These are phyloP conservation scores for Phytophthora constricta DNA, from an alignment of 352 stramenopile species.

Conservation along the genomic window DNA sequence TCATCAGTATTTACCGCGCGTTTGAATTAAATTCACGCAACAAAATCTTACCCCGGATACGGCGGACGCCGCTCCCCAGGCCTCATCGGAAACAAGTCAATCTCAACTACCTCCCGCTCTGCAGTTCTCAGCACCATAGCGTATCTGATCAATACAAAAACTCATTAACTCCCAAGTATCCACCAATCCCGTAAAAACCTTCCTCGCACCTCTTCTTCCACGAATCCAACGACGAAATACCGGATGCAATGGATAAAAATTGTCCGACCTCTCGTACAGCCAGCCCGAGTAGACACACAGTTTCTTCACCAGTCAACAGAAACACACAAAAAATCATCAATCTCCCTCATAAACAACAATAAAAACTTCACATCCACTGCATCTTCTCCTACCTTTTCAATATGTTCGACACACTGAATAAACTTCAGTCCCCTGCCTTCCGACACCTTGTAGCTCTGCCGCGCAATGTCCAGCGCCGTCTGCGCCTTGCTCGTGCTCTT, in stretches of 20 bases:
- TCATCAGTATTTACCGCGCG: not conserved
- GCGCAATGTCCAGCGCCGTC: constrained; percentile 76
- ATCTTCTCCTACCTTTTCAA: constrained; percentile 70
- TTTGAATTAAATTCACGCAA: not conserved
- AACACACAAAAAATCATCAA: constrained; percentile 12
- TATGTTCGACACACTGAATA: constrained; percentile 75
- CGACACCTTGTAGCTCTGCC: constrained; percentile 51
- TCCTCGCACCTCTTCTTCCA: constrained; percentile 85
- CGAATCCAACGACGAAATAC: constrained; percentile 74
- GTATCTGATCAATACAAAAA: constrained; percentile 50
- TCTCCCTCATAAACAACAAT: not conserved
- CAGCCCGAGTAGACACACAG: constrained; percentile 83
- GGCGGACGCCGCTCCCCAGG: constrained; percentile 72
- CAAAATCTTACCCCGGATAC: constrained; percentile 52
- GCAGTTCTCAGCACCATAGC: constrained; percentile 74
- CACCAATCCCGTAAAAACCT: not conserved
- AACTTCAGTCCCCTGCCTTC: constrained; percentile 49
- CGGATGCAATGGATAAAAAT: constrained; percentile 80
- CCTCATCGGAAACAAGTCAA: constrained; percentile 84
- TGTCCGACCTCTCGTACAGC: constrained; percentile 84
- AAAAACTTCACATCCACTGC: not conserved
- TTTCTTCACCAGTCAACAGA: constrained; percentile 48
- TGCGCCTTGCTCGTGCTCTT: constrained; percentile 60
- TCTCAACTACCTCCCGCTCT: constrained; percentile 67
- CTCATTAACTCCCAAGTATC: no score